Conservation (phyloP, 208 protist genomes). For the Acanthamoeba sp. region DNA sequence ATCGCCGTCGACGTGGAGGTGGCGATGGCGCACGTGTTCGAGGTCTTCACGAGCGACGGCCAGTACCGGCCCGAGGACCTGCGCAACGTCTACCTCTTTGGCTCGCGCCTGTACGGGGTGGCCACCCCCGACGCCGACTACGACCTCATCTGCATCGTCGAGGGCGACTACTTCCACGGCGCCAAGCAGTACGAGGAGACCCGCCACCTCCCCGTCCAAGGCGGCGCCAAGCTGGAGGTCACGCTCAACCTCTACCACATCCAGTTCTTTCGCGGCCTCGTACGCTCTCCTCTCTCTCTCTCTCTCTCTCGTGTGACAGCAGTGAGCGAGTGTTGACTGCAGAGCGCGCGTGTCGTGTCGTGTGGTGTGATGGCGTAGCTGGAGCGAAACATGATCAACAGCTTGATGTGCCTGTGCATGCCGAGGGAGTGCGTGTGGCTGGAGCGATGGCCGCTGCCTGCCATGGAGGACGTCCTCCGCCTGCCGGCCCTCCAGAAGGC, state of each 20-base stretch:
- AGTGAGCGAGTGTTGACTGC: too few species aligned
- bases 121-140: conserved; percentile 61
- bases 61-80: background rate
- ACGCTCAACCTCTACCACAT: conserved; percentile 63
- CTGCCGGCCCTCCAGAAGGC: conserved; percentile 47
- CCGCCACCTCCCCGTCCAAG: background rate
- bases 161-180: conserved; percentile 56
- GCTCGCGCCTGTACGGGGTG: conserved; percentile 46
- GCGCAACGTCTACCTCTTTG: conserved; percentile 59
- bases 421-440: conserved; percentile 40
- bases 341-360: background rate
- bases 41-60: conserved; percentile 36
- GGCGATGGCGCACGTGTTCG: conserved; percentile 20
- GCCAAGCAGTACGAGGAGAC: conserved; percentile 41
- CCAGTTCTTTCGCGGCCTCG: conserved; percentile 30
- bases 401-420: conserved; percentile 58
- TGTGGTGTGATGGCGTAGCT: background rate
- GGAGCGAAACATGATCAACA: conserved; percentile 58
- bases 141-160: conserved; percentile 67
- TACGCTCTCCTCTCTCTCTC: background rate
- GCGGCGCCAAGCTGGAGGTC: conserved; percentile 7
- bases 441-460: conserved; percentile 2
- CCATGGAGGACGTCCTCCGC: conserved; percentile 4
- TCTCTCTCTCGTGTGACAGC: background rate
- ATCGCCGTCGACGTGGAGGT: background rate